Conservation (phyloP, 2,329 filamentous ascomycete species). For the Chrysosphaeria jannelii region DNA sequence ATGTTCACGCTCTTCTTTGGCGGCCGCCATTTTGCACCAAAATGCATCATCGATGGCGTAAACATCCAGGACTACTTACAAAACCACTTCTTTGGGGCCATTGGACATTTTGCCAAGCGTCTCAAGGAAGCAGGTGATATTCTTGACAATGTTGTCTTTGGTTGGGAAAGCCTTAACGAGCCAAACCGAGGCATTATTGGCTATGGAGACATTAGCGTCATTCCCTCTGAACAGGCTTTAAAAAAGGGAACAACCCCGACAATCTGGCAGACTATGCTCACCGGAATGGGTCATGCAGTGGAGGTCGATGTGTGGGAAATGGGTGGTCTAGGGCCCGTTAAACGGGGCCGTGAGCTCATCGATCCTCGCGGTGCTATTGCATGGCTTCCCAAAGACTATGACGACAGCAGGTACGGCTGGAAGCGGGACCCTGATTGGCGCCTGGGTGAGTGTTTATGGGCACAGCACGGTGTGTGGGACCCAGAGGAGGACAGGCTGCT, state of each 20-base stretch:
- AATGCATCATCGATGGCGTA: conserved; percentile 67
- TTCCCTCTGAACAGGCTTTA: conserved; percentile 65
- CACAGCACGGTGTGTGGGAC: conserved; percentile 91
- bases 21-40: conserved; percentile 74
- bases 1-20: conserved; percentile 90
- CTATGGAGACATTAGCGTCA: conserved; percentile 46
- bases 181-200: conserved; percentile 73
- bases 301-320: conserved; percentile 87
- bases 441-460: conserved; percentile 86
- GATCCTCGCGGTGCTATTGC: conserved; percentile 65
- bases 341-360: conserved; percentile 52
- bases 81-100: conserved; percentile 54
- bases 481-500: conserved; percentile 44
- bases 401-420: conserved; percentile 74
- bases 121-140: conserved; percentile 79
- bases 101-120: conserved; percentile 48
- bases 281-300: conserved; percentile 67
- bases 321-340: conserved; percentile 73
- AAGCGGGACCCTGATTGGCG: conserved; percentile 69
- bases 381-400: conserved; percentile 59
- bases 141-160: conserved; percentile 62
- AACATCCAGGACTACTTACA: conserved; percentile 95
- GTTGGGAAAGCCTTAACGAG: conserved; percentile 93
- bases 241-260: conserved; percentile 86
- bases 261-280: conserved; percentile 76